Evolutionary conservation across 805 yeast genomes (phyloP).

Genomic region (Starmerella khaoyaiensis): DNA sequence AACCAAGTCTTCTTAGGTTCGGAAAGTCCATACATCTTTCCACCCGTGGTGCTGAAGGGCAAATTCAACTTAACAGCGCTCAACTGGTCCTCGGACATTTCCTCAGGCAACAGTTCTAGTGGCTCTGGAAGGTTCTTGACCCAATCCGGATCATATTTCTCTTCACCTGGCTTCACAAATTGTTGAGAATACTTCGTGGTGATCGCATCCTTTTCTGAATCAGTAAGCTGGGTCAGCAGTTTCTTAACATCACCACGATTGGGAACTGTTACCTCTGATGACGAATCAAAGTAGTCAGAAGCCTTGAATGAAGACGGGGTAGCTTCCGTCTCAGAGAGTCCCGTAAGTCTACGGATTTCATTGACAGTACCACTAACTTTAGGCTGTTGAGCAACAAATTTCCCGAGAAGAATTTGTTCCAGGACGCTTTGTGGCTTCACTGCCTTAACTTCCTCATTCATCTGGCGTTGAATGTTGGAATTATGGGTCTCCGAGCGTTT

Average conservation of each 20-base stretch:
- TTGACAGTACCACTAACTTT: conserved; percentile 24
- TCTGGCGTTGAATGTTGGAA: conserved; percentile 31
- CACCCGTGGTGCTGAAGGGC: conserved; percentile 37
- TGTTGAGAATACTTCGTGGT: conserved; percentile 19
- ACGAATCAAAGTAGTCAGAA: too few species aligned
- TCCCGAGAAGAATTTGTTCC: conserved; percentile 21
- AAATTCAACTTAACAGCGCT: conserved; percentile 33
- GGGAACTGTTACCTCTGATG: conserved; percentile 3
- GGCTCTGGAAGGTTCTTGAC: conserved; percentile 32
- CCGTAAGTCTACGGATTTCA: conserved; percentile 35
- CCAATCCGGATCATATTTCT: conserved; percentile 42
- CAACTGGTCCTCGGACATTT: conserved; percentile 22
- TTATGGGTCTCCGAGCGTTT: conserved; percentile 34
- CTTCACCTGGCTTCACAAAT: conserved; percentile 21
- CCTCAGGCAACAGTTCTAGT: conserved; percentile 35
- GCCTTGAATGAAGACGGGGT: too few species aligned
- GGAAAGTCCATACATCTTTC: conserved; percentile 59
- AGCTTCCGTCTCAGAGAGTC: conserved; percentile 33
- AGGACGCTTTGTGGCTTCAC: conserved; percentile 28
- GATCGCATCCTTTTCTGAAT: conserved; percentile 19
- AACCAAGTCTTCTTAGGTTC: conserved; percentile 71
- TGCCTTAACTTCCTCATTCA: conserved; percentile 29
- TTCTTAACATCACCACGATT: conserved; percentile 22
- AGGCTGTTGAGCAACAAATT: conserved; percentile 24
- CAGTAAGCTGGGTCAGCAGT: conserved; percentile 24